These are phyloP conservation scores for Phytophthora cryptogea DNA, from an alignment of 352 stramenopile genomes.

Conservation along the genomic window DNA sequence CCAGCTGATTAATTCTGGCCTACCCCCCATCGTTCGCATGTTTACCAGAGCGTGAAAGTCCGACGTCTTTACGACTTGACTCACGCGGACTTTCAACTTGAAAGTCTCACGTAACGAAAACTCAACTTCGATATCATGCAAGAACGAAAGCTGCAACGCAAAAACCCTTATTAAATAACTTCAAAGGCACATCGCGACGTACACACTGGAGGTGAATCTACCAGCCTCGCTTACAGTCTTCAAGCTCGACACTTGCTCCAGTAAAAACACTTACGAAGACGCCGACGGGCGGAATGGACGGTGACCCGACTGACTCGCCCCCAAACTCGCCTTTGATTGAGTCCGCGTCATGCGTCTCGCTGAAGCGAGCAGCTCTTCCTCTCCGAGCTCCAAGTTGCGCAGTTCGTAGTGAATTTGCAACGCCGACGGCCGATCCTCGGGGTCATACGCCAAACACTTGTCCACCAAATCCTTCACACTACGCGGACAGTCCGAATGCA, in stretches of 20 bases:
- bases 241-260: slow-evolving; percentile 1
- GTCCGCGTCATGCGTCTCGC: slow-evolving; percentile 31
- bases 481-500: slow-evolving; percentile 55
- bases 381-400: slow-evolving; percentile 39
- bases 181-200: slow-evolving; percentile 13
- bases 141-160: background rate
- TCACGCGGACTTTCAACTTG: no score
- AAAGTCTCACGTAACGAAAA: no score
- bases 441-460: slow-evolving; percentile 57
- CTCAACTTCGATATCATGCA: background rate
- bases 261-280: slow-evolving; percentile 1
- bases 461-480: slow-evolving; percentile 50
- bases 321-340: slow-evolving; percentile 23
- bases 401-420: slow-evolving; percentile 76
- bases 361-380: slow-evolving; percentile 29
- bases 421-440: slow-evolving; percentile 57
- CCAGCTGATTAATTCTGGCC: background rate
- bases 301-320: slow-evolving; percentile 17
- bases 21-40: background rate
- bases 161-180: slow-evolving; percentile 36
- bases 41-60: background rate
- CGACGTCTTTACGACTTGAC: background rate
- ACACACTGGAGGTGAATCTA: slow-evolving; percentile 9
- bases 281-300: slow-evolving; percentile 12
- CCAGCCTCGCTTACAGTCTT: slow-evolving; percentile 2